phyloP scores from a whole-genome alignment of 495 filamentous ascomycete genomes.

The Penicillium manginii region DNA sequence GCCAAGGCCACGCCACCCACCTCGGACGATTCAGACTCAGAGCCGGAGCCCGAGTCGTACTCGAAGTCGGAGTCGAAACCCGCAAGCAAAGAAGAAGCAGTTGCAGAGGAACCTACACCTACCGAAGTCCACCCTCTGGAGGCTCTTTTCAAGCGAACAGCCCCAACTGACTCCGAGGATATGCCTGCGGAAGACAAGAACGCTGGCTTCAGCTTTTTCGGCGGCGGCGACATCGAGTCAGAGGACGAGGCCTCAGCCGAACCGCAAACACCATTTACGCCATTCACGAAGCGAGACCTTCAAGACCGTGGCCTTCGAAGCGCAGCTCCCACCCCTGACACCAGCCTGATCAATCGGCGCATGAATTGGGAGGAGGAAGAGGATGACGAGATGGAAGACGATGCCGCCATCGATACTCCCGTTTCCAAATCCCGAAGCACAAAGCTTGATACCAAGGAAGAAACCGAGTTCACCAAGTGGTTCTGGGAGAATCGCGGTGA shows the following conservation, averaged over 20 bases:
- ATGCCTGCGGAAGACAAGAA: conserved; percentile 48
- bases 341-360: conserved; percentile 64
- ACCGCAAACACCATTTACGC: conserved; percentile 83
- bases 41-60: conserved; percentile 8
- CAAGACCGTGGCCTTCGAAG: conserved; percentile 73
- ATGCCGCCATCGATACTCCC: conserved; percentile 31
- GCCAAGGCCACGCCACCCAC: conserved; percentile 5
- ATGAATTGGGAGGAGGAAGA: conserved; percentile 39
- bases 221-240: conserved; percentile 55
- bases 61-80: conserved; percentile 18
- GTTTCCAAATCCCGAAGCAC: conserved; percentile 33
- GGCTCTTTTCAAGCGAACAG: conserved; percentile 80
- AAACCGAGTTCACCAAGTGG: conserved; percentile 81
- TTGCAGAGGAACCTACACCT: conserved; percentile 21
- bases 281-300: conserved; percentile 77
- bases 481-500: conserved; percentile 94
- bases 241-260: conserved; percentile 47
- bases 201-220: conserved; percentile 66
- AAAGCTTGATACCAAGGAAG: conserved; percentile 34
- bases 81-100: conserved; percentile 8
- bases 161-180: conserved; percentile 34
- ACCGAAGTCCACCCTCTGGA: conserved; percentile 82
- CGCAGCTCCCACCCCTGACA: conserved; percentile 94
- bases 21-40: conserved; percentile 9
- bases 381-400: conserved; percentile 39